A percentile compares a stretch with the other conserved stretches of the same genome.
Evolutionary conservation across 1,284 basidiomycete genomes (phyloP).

Genomic region (Ustanciosporium gigantosporum): DNA sequence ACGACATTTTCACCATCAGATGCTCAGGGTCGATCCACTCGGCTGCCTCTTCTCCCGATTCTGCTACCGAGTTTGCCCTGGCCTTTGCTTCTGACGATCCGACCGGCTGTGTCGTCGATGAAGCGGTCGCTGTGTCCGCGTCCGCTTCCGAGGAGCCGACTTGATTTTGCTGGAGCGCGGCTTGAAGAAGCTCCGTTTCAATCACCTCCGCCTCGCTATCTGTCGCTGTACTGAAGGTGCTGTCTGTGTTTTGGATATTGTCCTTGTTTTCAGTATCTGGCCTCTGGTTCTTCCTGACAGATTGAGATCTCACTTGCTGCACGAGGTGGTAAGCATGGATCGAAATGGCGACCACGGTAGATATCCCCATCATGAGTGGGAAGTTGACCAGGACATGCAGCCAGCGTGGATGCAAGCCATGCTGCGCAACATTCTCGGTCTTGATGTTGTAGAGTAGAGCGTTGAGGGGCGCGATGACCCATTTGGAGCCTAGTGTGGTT

Average conservation of each 20-base stretch:
- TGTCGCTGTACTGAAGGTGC: too few species aligned
- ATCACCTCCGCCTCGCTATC: too few species aligned
- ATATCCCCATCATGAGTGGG: slow-evolving; percentile 58
- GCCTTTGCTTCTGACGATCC: not conserved
- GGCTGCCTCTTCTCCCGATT: not conserved
- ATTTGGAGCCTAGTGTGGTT: not conserved
- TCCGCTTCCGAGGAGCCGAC: not conserved
- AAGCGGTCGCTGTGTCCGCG: not conserved
- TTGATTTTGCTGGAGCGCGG: too few species aligned
- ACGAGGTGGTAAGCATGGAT: too few species aligned
- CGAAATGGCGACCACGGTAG: too few species aligned
- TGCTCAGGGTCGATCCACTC: too few species aligned
- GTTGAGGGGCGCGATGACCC: slow-evolving; percentile 53
- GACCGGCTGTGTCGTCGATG: not conserved
- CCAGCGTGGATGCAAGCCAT: slow-evolving; percentile 60
- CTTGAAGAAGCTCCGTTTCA: too few species aligned
- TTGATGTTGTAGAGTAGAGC: slow-evolving; percentile 59
- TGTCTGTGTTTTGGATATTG: too few species aligned
- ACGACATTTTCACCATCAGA: slow-evolving; percentile 4
- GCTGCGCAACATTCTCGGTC: slow-evolving; percentile 52
- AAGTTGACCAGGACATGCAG: slow-evolving; percentile 56
- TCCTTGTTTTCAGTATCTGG: too few species aligned
- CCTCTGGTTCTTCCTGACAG: too few species aligned
- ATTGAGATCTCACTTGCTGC: too few species aligned
- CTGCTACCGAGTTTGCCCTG: not conserved